Evolutionary conservation across 495 filamentous ascomycete species (phyloP), one percentile per base, ranked within the genome.

Genomic region (Tuber aestivum): DNA sequence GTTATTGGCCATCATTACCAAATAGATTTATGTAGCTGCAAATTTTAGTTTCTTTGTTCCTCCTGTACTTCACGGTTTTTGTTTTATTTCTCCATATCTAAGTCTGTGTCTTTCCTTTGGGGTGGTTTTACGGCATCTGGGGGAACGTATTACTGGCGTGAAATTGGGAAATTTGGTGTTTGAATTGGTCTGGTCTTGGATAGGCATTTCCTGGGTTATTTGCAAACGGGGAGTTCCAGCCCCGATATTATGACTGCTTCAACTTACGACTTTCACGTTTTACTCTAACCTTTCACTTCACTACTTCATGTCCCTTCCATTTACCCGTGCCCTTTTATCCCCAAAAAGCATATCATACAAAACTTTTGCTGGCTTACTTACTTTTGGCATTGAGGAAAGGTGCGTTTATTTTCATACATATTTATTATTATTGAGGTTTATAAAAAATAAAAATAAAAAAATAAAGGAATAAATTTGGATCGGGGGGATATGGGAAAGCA

Each of bases 101-200:
- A 61, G 50, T 61, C n/a, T 61, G n/a, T n/a, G 23, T 61, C n/a
- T 61, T 61, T 61, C 50, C n/a, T 61, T 61, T 61, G 27, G 50
- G n/a, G 50, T 32, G 50, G 50, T 32, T 61, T 61, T 9, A n/a
- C 50, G 50, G 50, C 50, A 61, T 61, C 50, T 32, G n/a, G 50
- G n/a, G 32, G n/a, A 61, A 61, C 12, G n/a, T 61, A 27, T 61
- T 61, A 27, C n/a, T 16, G 50, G 50, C 50, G 50, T 32, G 50
- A 61, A 61, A 61, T 32, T 32, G 50, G 50, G 50, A 32, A 61
- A 61, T n/a, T n/a, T 61, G 50, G 50, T 61, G 50, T 61, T 61
- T 61, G 27, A 61, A 61, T 61, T 61, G 50, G n/a, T 61, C 50
- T 61, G 50, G 50, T 61, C n/a, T 61, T n/a, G n/a, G 50, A 32